Percentiles rank a stretch among this genome's conserved stretches.
These are phyloP conservation scores for Pezicula rhizophila DNA, from an alignment of 2,329 filamentous ascomycete species.

Conservation along the genomic window DNA sequence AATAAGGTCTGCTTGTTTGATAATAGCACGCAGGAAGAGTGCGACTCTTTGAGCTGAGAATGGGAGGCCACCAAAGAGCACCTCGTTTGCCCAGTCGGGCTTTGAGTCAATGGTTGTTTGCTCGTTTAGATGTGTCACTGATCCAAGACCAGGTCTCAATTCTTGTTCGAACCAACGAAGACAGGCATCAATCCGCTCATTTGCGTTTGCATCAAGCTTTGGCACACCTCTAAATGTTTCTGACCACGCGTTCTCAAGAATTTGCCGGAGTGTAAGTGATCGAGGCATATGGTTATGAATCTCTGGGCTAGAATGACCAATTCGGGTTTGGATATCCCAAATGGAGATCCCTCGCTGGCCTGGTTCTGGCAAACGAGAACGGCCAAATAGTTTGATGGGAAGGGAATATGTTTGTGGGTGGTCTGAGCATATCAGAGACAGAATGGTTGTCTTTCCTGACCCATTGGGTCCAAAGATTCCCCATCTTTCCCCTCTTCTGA, in stretches of 20 bases:
- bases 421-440: constrained; percentile 89
- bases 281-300: constrained; percentile 90
- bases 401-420: constrained; percentile 91
- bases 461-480: constrained; percentile 91
- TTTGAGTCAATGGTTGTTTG: constrained; percentile 22
- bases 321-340: constrained; percentile 83
- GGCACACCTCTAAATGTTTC: constrained; percentile 76
- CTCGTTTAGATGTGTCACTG: constrained; percentile 18
- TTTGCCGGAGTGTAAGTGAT: constrained; percentile 62
- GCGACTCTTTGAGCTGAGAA: constrained; percentile 81
- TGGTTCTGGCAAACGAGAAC: constrained; percentile 68
- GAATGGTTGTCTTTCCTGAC: constrained; percentile 90
- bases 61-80: constrained; percentile 66
- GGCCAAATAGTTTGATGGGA: constrained; percentile 80
- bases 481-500: constrained; percentile 80
- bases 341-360: constrained; percentile 69
- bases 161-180: constrained; percentile 75
- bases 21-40: constrained; percentile 74
- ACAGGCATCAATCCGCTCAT: constrained; percentile 57
- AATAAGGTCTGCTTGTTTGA: constrained; percentile 75
- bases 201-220: constrained; percentile 50
- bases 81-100: constrained; percentile 58
- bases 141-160: constrained; percentile 43
- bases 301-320: constrained; percentile 91
- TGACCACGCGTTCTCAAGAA: constrained; percentile 82